phyloP scores from a whole-genome alignment of 768 basidiomycete genomes.

The Lyophyllum decastes region DNA sequence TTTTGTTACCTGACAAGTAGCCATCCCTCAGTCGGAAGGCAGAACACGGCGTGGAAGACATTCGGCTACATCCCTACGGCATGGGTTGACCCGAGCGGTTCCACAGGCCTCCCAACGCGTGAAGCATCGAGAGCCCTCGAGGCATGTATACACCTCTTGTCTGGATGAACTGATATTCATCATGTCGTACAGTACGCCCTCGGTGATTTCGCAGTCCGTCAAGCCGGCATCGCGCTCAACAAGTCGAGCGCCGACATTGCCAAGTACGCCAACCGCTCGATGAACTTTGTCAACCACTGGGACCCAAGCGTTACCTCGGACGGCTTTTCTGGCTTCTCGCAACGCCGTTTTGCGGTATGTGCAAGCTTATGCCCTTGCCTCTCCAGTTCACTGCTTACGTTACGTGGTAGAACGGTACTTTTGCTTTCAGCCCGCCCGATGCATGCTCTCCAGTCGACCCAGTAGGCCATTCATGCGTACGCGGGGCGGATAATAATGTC shows the following conservation, averaged over 20 bases:
- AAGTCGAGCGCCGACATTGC: conserved; percentile 39
- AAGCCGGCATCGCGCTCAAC: conserved; percentile 43
- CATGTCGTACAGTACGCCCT: conserved; percentile 35
- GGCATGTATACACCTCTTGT: conserved; percentile 23
- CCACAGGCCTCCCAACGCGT: conserved; percentile 47
- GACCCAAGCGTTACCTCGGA: conserved; percentile 44
- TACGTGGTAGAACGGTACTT: conserved; percentile 44
- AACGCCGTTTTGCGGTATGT: conserved; percentile 42
- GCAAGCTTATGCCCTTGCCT: neutral
- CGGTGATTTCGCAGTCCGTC: conserved; percentile 53
- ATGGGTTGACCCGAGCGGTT: conserved; percentile 38
- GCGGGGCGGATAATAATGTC: conserved; percentile 49
- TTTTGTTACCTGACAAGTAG: neutral
- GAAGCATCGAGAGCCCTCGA: conserved; percentile 52
- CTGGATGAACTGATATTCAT: neutral
- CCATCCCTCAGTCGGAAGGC: conserved; percentile 40
- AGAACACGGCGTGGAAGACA: conserved; percentile 32
- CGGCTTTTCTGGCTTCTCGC: conserved; percentile 49
- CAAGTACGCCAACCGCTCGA: conserved; percentile 49
- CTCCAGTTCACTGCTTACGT: neutral
- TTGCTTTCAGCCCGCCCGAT: conserved; percentile 49
- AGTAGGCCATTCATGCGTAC: conserved; percentile 45
- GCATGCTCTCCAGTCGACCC: conserved; percentile 54
- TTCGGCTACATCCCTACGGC: neutral
- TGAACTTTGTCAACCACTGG: conserved; percentile 56